These are phyloP conservation scores for Coniochaeta sp. DNA, from an alignment of 2,329 filamentous ascomycete genomes.

Conservation along the genomic window DNA sequence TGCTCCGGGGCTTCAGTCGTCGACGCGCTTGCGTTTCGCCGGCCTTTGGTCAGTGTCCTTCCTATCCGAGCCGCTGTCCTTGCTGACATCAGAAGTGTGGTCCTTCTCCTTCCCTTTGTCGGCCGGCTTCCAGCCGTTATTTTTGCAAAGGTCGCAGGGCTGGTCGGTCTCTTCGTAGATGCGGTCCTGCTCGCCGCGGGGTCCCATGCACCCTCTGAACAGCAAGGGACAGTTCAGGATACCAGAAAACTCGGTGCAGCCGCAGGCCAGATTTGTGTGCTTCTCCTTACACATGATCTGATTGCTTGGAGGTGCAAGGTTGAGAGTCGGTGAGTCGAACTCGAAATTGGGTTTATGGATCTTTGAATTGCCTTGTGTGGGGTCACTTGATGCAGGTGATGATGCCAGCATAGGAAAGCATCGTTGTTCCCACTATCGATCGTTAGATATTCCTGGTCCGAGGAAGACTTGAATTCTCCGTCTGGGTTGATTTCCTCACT, in stretches of 20 bases:
- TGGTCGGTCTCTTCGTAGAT: not conserved
- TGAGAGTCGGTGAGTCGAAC: not conserved
- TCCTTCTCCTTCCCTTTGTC: not conserved
- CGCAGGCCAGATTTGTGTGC: not conserved
- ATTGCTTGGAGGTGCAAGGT: not conserved
- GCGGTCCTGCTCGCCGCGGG: not conserved
- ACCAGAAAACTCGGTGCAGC: not conserved
- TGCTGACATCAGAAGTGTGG: not conserved
- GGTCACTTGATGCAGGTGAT: not conserved
- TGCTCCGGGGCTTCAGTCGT: not conserved
- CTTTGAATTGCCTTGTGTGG: not conserved
- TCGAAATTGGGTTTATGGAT: not conserved
- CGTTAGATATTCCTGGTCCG: not conserved
- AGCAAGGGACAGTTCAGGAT: not conserved
- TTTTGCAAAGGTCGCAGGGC: not conserved
- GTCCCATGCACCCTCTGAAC: not conserved
- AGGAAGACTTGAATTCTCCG: too few species aligned
- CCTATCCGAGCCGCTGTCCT: not conserved
- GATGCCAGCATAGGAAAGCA: not conserved
- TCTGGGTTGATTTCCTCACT: too few species aligned
- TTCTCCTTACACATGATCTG: not conserved
- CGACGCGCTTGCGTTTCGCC: not conserved
- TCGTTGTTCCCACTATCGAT: not conserved
- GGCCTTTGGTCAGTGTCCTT: not conserved
- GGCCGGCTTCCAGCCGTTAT: not conserved